Conservation (phyloP, 305 asterid genomes). For the Fraxinus greggii region DNA sequence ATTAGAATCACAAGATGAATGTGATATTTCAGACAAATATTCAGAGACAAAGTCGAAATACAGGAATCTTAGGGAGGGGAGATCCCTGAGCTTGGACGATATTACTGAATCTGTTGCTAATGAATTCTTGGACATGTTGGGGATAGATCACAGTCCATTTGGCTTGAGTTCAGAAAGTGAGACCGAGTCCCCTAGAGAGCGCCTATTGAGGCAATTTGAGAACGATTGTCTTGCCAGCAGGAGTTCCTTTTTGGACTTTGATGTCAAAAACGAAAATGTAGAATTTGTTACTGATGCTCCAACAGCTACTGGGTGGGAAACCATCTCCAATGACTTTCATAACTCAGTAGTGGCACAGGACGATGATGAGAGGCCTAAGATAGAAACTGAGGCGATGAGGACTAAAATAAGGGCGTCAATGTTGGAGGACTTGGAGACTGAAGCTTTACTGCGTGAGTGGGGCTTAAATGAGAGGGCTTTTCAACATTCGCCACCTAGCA, state of each 20-base stretch:
- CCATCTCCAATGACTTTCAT: conserved; percentile 38
- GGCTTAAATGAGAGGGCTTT: conserved; percentile 70
- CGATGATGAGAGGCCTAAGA: conserved; percentile 34
- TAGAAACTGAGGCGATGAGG: conserved; percentile 40
- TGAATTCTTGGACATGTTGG: conserved; percentile 88
- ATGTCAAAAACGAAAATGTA: conserved; percentile 36
- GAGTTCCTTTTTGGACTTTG: conserved; percentile 58
- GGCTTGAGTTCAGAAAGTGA: conserved; percentile 86
- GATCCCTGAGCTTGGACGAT: conserved; percentile 63
- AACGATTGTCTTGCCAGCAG: conserved; percentile 70
- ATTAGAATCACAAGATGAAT: conserved; percentile 54
- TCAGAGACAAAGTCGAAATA: conserved; percentile 36
- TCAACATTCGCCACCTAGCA: conserved; percentile 58
- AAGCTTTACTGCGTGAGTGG: conserved; percentile 84
- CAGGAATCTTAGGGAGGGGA: conserved; percentile 42
- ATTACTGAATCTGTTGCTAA: conserved; percentile 57
- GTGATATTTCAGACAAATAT: conserved; percentile 32
- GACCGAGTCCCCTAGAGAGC: conserved; percentile 93
- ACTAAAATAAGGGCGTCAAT: conserved; percentile 53
- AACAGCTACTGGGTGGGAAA: conserved; percentile 45
- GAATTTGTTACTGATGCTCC: conserved; percentile 33
- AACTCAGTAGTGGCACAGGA: conserved; percentile 33
- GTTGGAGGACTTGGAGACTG: conserved; percentile 89
- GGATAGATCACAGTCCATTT: conserved; percentile 69
- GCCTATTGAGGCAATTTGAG: conserved; percentile 81